phyloP scores from a whole-genome alignment of 352 stramenopile species.

The Globisporangium radiosum region DNA sequence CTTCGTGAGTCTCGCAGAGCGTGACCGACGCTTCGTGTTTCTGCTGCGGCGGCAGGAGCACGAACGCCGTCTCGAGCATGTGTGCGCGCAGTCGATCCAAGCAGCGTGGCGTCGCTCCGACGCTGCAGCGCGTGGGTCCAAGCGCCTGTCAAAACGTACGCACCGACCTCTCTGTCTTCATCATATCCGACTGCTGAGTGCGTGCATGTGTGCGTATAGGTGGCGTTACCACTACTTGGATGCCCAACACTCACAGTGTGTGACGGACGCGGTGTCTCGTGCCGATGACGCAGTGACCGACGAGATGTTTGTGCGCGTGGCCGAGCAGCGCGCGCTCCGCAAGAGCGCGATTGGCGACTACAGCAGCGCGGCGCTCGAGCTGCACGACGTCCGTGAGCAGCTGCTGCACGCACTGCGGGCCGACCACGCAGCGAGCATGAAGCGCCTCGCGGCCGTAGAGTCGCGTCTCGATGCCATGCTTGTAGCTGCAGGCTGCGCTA shows the following conservation, averaged over 20 bases:
- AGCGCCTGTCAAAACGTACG: conserved; percentile 23
- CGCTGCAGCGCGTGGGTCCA: background rate
- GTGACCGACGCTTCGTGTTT: conserved; percentile 54
- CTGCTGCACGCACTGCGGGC: conserved; percentile 33
- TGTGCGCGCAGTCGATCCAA: conserved; percentile 61
- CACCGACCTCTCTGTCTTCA: background rate
- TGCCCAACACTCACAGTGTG: too few species aligned
- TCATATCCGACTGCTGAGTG: too few species aligned
- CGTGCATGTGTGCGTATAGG: too few species aligned
- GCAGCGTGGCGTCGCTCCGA: conserved; percentile 35
- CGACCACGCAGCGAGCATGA: conserved; percentile 37
- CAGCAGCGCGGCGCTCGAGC: conserved; percentile 28
- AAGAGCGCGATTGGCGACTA: conserved; percentile 37
- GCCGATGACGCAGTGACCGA: conserved; percentile 13
- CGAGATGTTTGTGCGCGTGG: conserved; percentile 24
- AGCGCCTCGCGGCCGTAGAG: conserved; percentile 32
- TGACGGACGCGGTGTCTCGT: too few species aligned
- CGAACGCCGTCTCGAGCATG: conserved; percentile 26
- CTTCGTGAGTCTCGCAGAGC: conserved; percentile 44
- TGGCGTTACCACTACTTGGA: too few species aligned
- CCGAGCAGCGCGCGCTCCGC: conserved; percentile 43
- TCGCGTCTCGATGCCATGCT: conserved; percentile 33
- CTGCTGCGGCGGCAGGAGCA: conserved; percentile 41
- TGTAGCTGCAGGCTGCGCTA: background rate
- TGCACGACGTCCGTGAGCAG: conserved; percentile 39